A percentile compares a stretch with the other conserved stretches of the same genome.
Evolutionary conservation across 768 basidiomycete species (phyloP).

Genomic region (Leccinum pellstonianum): DNA sequence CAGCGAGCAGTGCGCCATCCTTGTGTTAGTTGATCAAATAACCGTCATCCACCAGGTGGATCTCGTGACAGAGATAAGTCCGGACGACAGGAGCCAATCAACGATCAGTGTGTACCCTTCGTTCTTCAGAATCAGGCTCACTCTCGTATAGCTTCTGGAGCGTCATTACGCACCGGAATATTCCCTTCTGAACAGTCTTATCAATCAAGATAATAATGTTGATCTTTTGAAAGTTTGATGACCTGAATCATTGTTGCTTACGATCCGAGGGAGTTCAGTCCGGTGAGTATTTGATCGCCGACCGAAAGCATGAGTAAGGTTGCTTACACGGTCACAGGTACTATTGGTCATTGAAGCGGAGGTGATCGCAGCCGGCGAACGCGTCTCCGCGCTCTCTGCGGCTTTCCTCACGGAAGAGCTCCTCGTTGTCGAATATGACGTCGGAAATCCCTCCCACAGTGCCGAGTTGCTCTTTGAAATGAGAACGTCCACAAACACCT

Average conservation of each 20-base stretch:
- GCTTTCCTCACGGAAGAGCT: conserved; percentile 21
- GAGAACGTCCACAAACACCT: conserved; percentile 22
- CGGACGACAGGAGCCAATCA: background rate
- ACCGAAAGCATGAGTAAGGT: too few species aligned
- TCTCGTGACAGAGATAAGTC: conserved; percentile 5
- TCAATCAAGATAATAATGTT: too few species aligned
- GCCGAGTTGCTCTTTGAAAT: conserved; percentile 20
- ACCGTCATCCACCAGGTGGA: conserved; percentile 2
- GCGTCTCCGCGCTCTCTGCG: conserved; percentile 17
- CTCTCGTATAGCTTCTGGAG: conserved; percentile 19
- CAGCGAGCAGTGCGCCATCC: conserved; percentile 17
- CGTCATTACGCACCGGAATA: conserved; percentile 17
- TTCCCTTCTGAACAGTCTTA: too few species aligned
- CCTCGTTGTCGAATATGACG: conserved; percentile 30
- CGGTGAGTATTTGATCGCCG: too few species aligned
- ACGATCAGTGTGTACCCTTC: background rate
- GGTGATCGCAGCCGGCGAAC: conserved; percentile 27
- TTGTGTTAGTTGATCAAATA: conserved; percentile 16
- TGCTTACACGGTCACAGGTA: conserved; percentile 33
- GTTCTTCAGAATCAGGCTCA: background rate
- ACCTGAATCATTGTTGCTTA: too few species aligned
- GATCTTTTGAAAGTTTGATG: too few species aligned
- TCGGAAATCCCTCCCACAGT: conserved; percentile 23
- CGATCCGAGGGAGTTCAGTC: too few species aligned
- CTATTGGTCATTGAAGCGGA: conserved; percentile 34